Conservation (phyloP, 2,329 filamentous ascomycete species). For the Beauveria bassiana region DNA sequence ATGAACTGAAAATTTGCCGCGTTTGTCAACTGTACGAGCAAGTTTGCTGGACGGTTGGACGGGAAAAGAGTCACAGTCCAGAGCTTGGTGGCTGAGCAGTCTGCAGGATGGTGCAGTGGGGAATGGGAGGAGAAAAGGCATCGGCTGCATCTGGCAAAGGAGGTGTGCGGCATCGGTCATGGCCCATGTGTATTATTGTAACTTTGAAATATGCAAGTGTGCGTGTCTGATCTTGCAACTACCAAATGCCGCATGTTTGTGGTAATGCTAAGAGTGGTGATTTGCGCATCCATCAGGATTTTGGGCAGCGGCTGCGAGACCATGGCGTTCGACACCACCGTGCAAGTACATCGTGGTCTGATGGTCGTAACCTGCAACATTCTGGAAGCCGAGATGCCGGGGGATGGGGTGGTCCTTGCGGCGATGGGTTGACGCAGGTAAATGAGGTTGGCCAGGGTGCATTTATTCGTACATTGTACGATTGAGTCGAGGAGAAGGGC, state of each 20-base stretch:
- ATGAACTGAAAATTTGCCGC: neutral
- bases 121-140: neutral
- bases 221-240: no score
- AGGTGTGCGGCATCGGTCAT: conserved; percentile 1
- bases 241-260: neutral
- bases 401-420: conserved; percentile 4
- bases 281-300: neutral
- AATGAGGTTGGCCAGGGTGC: neutral
- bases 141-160: conserved; percentile 3
- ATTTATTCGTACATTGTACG: no score
- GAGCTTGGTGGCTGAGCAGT: neutral
- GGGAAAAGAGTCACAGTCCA: conserved; percentile 5
- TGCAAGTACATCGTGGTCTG: neutral
- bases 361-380: neutral
- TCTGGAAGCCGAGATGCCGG: conserved; percentile 1
- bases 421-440: neutral
- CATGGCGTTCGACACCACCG: neutral
- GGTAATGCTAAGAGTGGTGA: neutral
- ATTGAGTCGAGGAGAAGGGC: no score
- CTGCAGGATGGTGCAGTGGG: neutral
- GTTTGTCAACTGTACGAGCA: neutral
- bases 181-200: neutral
- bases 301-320: neutral
- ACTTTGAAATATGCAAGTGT: neutral
- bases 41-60: neutral